These are phyloP conservation scores for Penicillium digitatum DNA, from an alignment of 2,329 filamentous ascomycete genomes.

Conservation along the genomic window DNA sequence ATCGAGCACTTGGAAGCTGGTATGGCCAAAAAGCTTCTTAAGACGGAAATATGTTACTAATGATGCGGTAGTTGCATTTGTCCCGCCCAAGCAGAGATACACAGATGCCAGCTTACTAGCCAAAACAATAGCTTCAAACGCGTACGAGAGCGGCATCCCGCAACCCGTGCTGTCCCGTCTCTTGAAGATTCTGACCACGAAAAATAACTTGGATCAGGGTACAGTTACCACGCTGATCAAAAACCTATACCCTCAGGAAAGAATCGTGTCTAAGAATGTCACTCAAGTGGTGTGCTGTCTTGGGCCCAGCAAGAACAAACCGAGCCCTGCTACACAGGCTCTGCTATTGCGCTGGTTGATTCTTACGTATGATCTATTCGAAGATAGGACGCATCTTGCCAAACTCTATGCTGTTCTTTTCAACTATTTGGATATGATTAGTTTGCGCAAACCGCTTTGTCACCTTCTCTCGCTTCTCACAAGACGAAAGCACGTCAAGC, in stretches of 20 bases:
- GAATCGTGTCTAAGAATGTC: conserved; percentile 58
- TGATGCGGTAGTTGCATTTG: conserved; percentile 31
- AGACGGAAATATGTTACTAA: not conserved
- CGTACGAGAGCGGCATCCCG: conserved; percentile 66
- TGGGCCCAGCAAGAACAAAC: conserved; percentile 74
- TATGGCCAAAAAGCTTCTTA: conserved; percentile 15
- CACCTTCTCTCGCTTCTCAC: conserved; percentile 77
- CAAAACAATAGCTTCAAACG: conserved; percentile 58
- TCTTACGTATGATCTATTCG: conserved; percentile 67
- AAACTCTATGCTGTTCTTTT: conserved; percentile 74
- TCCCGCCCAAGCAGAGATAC: conserved; percentile 62
- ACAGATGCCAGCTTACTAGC: conserved; percentile 61
- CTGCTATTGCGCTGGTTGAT: conserved; percentile 74
- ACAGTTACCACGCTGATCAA: conserved; percentile 66
- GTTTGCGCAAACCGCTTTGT: conserved; percentile 65
- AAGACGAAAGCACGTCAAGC: conserved; percentile 74
- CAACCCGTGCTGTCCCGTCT: conserved; percentile 58
- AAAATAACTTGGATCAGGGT: conserved; percentile 70
- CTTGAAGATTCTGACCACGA: conserved; percentile 62
- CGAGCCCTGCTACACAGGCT: conserved; percentile 65
- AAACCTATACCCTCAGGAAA: conserved; percentile 69
- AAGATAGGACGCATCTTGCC: conserved; percentile 60
- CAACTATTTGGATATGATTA: conserved; percentile 75
- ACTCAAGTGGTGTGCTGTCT: conserved; percentile 67
- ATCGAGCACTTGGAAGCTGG: conserved; percentile 39